Percentiles rank a stretch among this genome's conserved stretches.
Evolutionary conservation across 108 stramenopile genomes (phyloP).

Genomic region (Parietichytrium sp.): DNA sequence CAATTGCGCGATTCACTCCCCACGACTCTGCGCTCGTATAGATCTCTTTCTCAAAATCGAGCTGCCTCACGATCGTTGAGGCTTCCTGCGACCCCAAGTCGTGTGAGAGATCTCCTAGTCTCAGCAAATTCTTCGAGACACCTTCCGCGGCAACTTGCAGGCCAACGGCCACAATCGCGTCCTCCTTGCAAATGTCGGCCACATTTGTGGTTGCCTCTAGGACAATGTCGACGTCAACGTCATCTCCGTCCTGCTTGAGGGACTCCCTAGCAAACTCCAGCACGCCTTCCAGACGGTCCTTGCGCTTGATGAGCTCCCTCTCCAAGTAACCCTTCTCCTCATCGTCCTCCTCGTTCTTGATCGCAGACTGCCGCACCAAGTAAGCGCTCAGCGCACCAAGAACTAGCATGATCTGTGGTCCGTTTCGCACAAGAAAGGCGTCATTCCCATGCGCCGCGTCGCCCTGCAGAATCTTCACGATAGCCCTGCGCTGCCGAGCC

Average conservation of each 20-base stretch:
- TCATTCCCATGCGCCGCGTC: too few species aligned
- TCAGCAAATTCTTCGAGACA: background rate
- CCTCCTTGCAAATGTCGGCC: background rate
- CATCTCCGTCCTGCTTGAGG: background rate
- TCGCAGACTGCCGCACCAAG: background rate
- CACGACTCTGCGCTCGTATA: background rate
- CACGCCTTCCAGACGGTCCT: slow-evolving; percentile 29
- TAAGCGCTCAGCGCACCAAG: background rate
- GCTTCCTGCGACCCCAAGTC: background rate
- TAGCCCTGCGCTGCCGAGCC: too few species aligned
- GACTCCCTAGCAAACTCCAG: background rate
- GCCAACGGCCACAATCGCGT: slow-evolving; percentile 3
- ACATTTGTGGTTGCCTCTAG: slow-evolving; percentile 15
- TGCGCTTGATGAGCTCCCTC: slow-evolving; percentile 20
- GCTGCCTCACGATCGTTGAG: slow-evolving; percentile 12
- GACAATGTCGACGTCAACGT: background rate
- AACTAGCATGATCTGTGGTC: background rate
- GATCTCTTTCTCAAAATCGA: slow-evolving; percentile 26
- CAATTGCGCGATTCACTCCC: background rate
- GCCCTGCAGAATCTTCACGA: too few species aligned
- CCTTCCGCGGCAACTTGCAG: background rate
- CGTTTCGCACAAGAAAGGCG: background rate
- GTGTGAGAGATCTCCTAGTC: slow-evolving; percentile 8
- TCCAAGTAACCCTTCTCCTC: background rate
- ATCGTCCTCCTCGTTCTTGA: background rate